phyloP scores from a whole-genome alignment of 441 rosid genomes.

The Cnidoscolus chayamansa region DNA sequence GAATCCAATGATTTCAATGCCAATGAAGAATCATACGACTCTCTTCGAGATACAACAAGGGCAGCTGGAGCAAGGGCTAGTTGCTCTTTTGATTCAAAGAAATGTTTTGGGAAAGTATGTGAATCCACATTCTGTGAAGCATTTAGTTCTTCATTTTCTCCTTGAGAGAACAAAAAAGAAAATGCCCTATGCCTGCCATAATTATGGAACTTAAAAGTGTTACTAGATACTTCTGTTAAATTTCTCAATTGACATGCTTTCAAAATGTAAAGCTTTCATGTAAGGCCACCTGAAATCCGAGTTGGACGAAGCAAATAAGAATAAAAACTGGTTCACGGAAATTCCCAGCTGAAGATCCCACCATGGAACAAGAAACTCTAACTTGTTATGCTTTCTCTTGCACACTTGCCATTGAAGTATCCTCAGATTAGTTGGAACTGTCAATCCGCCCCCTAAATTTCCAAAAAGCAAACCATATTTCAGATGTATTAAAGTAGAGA shows the following conservation, averaged over 20 bases:
- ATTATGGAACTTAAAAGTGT: not conserved
- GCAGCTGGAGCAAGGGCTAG: slow-evolving; percentile 85
- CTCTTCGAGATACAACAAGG: slow-evolving; percentile 57
- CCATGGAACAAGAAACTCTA: slow-evolving; percentile 83
- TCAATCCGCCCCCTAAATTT: slow-evolving; percentile 80
- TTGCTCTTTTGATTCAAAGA: slow-evolving; percentile 55
- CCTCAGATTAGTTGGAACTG: slow-evolving; percentile 82
- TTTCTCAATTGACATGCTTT: slow-evolving; percentile 3
- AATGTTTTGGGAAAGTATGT: slow-evolving; percentile 81
- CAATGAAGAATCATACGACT: slow-evolving; percentile 48
- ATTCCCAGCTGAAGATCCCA: slow-evolving; percentile 90
- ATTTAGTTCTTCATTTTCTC: slow-evolving; percentile 72
- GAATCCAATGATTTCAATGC: slow-evolving; percentile 59
- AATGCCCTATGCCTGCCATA: slow-evolving; percentile 75
- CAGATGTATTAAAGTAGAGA: not conserved
- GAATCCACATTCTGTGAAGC: slow-evolving; percentile 68
- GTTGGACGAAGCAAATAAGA: slow-evolving; percentile 71
- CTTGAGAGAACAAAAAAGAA: slow-evolving; percentile 72
- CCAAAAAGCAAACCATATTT: slow-evolving; percentile 1
- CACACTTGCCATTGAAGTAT: slow-evolving; percentile 89
- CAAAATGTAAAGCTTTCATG: slow-evolving; percentile 5
- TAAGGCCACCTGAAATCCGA: slow-evolving; percentile 69
- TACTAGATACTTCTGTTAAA: not conserved
- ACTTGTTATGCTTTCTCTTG: slow-evolving; percentile 72
- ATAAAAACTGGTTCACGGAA: slow-evolving; percentile 82